These are phyloP conservation scores for Perkinsela sp. DNA, from an alignment of 208 protist genomes.

Conservation along the genomic window DNA sequence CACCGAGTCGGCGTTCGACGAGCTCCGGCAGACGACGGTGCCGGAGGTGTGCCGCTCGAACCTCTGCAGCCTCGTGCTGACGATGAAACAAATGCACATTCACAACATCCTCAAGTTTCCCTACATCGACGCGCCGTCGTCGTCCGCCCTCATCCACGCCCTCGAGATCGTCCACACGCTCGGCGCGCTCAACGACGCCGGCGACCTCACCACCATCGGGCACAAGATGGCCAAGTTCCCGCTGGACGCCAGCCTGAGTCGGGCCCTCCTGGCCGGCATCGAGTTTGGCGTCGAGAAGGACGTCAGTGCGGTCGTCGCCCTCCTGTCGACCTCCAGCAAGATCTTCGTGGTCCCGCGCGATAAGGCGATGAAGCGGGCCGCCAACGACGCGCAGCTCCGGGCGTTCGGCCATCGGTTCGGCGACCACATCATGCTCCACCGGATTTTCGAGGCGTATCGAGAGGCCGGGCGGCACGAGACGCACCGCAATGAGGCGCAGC, in stretches of 20 bases:
- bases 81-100: slow-evolving; percentile 90
- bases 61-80: slow-evolving; percentile 82
- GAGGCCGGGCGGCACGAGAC: slow-evolving; percentile 27
- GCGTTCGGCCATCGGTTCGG: slow-evolving; percentile 81
- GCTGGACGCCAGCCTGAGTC: slow-evolving; percentile 86
- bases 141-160: slow-evolving; percentile 71
- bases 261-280: slow-evolving; percentile 82
- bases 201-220: slow-evolving; percentile 83
- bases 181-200: slow-evolving; percentile 89
- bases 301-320: slow-evolving; percentile 88
- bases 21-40: slow-evolving; percentile 75
- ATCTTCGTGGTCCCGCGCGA: slow-evolving; percentile 62
- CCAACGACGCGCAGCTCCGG: slow-evolving; percentile 76
- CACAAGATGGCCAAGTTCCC: slow-evolving; percentile 93
- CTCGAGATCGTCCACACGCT: slow-evolving; percentile 85
- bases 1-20: slow-evolving; percentile 78
- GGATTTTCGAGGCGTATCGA: slow-evolving; percentile 72
- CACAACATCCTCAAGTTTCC: slow-evolving; percentile 83
- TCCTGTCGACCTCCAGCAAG: slow-evolving; percentile 74
- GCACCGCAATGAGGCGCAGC: slow-evolving; percentile 24
- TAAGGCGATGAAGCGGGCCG: slow-evolving; percentile 32
- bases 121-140: slow-evolving; percentile 87
- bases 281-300: slow-evolving; percentile 86
- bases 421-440: slow-evolving; percentile 86
- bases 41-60: slow-evolving; percentile 95